Conservation (phyloP, 2,329 filamentous ascomycete genomes). For the Neophaeococcomyces aloes region DNA sequence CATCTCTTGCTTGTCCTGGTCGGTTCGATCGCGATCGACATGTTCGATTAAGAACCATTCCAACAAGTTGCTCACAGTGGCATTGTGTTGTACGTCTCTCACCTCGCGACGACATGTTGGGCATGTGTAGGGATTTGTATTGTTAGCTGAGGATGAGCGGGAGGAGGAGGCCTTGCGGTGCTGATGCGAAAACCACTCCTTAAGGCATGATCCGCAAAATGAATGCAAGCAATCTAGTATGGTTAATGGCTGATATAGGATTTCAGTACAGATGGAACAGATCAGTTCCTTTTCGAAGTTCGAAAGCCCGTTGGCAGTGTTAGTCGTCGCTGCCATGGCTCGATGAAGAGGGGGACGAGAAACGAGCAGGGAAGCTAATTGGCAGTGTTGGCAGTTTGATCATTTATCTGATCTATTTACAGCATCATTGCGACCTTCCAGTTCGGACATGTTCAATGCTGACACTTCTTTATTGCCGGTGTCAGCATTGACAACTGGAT, state of each 20-base stretch:
- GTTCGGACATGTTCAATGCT: not conserved
- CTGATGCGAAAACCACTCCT: conserved; percentile 90
- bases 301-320: conserved; percentile 29
- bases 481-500: not conserved
- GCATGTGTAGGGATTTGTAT: conserved; percentile 61
- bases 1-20: conserved; percentile 66
- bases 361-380: not conserved
- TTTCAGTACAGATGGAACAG: conserved; percentile 94
- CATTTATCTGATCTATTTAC: conserved; percentile 1
- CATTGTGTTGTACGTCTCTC: conserved; percentile 79
- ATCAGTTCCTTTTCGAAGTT: conserved; percentile 90
- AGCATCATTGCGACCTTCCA: not conserved
- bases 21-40: conserved; percentile 59
- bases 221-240: conserved; percentile 90
- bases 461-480: not conserved
- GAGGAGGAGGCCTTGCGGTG: conserved; percentile 43
- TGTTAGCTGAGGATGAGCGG: conserved; percentile 26
- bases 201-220: conserved; percentile 88
- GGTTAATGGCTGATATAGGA: conserved; percentile 81
- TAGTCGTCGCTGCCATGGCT: conserved; percentile 2
- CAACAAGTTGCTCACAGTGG: conserved; percentile 75
- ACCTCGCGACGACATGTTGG: conserved; percentile 83
- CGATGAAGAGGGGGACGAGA: not conserved
- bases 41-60: conserved; percentile 79
- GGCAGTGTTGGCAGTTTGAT: not conserved